Evolutionary conservation across 441 rosid genomes (phyloP).

Genomic region (Erodium texanum): DNA sequence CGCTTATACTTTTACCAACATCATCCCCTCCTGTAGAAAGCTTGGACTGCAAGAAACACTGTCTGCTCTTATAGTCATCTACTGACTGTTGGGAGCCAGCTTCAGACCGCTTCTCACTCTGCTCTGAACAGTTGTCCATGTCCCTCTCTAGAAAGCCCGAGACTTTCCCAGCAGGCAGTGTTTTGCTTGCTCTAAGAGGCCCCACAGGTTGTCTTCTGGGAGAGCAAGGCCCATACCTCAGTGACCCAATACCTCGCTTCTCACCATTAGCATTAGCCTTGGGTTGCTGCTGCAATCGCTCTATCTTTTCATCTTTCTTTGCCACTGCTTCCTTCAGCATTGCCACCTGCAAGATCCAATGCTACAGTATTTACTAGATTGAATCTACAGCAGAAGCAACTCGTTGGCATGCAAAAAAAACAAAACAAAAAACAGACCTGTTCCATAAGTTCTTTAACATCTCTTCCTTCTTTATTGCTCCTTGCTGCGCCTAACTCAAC

Average conservation of each 20-base stretch:
- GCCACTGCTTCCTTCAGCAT: slow-evolving; percentile 61
- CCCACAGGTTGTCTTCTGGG: slow-evolving; percentile 44
- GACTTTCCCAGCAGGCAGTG: slow-evolving; percentile 27
- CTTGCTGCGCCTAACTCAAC: slow-evolving; percentile 89
- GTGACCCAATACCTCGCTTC: slow-evolving; percentile 13
- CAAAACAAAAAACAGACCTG: slow-evolving; percentile 38
- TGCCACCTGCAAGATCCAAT: slow-evolving; percentile 43
- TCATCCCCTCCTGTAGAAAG: slow-evolving; percentile 25
- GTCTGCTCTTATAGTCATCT: slow-evolving; percentile 36
- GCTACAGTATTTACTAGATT: neutral
- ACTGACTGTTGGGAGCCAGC: slow-evolving; percentile 51
- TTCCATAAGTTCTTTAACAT: slow-evolving; percentile 80
- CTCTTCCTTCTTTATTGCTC: slow-evolving; percentile 79
- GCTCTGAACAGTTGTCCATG: slow-evolving; percentile 44
- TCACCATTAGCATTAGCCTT: slow-evolving; percentile 14
- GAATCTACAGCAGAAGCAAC: neutral
- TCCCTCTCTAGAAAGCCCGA: slow-evolving; percentile 34
- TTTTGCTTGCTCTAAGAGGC: slow-evolving; percentile 30
- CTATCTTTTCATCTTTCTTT: slow-evolving; percentile 75
- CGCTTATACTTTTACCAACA: slow-evolving; percentile 22
- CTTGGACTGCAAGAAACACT: slow-evolving; percentile 28
- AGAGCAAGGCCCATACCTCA: slow-evolving; percentile 40
- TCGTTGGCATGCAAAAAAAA: neutral
- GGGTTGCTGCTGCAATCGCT: slow-evolving; percentile 37
- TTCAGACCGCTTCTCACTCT: slow-evolving; percentile 57